phyloP scores from a whole-genome alignment of 352 stramenopile genomes.

The Globisporangium emineosum region DNA sequence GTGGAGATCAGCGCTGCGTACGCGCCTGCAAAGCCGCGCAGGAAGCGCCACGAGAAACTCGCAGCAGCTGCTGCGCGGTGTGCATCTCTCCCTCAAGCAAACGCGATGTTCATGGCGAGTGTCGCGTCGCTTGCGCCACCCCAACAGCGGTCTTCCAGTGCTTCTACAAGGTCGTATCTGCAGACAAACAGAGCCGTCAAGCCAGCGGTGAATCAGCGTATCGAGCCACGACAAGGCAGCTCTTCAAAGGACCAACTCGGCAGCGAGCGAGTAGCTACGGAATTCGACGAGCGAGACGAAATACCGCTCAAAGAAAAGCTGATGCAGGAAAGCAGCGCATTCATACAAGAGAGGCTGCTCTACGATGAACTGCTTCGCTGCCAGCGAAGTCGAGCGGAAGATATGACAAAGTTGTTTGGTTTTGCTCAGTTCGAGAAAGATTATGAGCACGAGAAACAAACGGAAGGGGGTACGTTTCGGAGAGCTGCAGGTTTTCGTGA shows the following conservation, averaged over 20 bases:
- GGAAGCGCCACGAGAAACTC: not conserved
- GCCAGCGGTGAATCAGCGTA: not conserved
- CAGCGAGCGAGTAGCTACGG: not conserved
- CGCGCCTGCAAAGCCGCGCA: not conserved
- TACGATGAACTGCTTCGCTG: conserved; percentile 39
- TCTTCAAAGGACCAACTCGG: not conserved
- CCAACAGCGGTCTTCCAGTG: not conserved
- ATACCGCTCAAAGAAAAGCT: not conserved
- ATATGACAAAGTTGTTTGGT: conserved; percentile 21
- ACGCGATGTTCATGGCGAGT: not conserved
- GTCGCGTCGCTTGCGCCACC: not conserved
- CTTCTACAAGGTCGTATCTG: not conserved
- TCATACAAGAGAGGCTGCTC: conserved; percentile 24
- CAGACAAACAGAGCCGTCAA: conserved; percentile 6
- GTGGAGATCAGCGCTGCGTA: conserved; percentile 1
- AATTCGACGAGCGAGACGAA: conserved; percentile 7
- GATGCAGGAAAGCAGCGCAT: conserved; percentile 7
- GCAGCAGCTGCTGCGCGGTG: not conserved
- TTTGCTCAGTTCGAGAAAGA: not conserved
- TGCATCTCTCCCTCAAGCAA: not conserved
- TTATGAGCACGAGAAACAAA: not conserved
- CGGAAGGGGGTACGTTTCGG: conserved; percentile 14
- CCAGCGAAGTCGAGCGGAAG: conserved; percentile 30
- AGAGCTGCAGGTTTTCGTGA: conserved; percentile 26
- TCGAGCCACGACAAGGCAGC: not conserved